These are phyloP conservation scores for Brassica napus DNA, from an alignment of 345 rosid genomes.

Conservation along the genomic window Da-Ae NC_063446.1:41282001-41282500, in stretches of 20 bases:
- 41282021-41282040: too few relatives aligned
- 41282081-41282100: too few relatives aligned
- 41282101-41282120: too few relatives aligned
- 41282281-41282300: not conserved
- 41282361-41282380: conserved; percentile 15
- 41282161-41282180: too few relatives aligned
- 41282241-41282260: not conserved
- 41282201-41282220: too few relatives aligned
- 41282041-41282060: too few relatives aligned
- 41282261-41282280: not conserved
- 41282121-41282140: too few relatives aligned
- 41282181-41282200: too few relatives aligned
- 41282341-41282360: conserved; percentile 23
- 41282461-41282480: conserved; percentile 28
- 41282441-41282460: conserved; percentile 28
- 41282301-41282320: not conserved
- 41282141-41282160: too few relatives aligned
- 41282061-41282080: too few relatives aligned
- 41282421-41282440: conserved; percentile 34
- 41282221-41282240: too few relatives aligned
- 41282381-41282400: conserved; percentile 37
- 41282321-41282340: conserved; percentile 5
- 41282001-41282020: too few relatives aligned
- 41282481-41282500: conserved; percentile 5
- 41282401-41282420: conserved; percentile 30